phyloP scores from a whole-genome alignment of 1,139 yeast genomes.

The Geotrichum phurueaensis region DNA sequence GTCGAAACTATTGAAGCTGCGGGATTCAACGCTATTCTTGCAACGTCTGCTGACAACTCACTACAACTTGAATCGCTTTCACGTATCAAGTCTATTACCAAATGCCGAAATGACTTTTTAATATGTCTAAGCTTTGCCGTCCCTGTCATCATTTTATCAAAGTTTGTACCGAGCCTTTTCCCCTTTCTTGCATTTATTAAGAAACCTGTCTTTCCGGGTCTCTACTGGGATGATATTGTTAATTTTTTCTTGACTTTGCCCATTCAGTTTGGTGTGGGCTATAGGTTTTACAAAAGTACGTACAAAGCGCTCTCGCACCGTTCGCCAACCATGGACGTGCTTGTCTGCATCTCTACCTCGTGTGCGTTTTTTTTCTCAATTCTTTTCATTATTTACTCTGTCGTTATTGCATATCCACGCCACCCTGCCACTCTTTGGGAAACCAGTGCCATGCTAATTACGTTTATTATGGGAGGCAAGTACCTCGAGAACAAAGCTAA shows the following conservation, averaged over 20 bases:
- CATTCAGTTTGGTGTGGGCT: slow-evolving; percentile 63
- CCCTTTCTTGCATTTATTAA: slow-evolving; percentile 27
- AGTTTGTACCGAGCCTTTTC: slow-evolving; percentile 39
- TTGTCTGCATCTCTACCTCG: slow-evolving; percentile 76
- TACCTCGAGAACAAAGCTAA: slow-evolving; percentile 88
- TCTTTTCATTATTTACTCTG: slow-evolving; percentile 46
- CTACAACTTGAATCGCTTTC: slow-evolving; percentile 67
- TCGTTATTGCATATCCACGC: slow-evolving; percentile 32
- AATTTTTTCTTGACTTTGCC: slow-evolving; percentile 58
- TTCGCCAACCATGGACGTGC: slow-evolving; percentile 92
- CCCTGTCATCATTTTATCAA: slow-evolving; percentile 58
- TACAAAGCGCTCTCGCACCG: slow-evolving; percentile 59
- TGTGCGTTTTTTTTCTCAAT: slow-evolving; percentile 73
- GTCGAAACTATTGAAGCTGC: slow-evolving; percentile 44
- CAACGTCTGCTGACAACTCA: slow-evolving; percentile 42
- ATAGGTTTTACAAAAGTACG: slow-evolving; percentile 59
- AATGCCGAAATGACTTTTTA: slow-evolving; percentile 58
- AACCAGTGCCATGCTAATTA: slow-evolving; percentile 75
- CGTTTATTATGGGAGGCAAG: slow-evolving; percentile 83
- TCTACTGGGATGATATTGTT: slow-evolving; percentile 46
- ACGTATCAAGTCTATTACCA: slow-evolving; percentile 61
- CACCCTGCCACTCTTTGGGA: slow-evolving; percentile 76
- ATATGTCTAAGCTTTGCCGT: slow-evolving; percentile 50
- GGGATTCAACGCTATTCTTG: slow-evolving; percentile 46
- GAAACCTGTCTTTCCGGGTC: slow-evolving; percentile 31